These are phyloP conservation scores for Phytophthora sp. DNA, from an alignment of 352 stramenopile genomes.

Conservation along the genomic window DNA sequence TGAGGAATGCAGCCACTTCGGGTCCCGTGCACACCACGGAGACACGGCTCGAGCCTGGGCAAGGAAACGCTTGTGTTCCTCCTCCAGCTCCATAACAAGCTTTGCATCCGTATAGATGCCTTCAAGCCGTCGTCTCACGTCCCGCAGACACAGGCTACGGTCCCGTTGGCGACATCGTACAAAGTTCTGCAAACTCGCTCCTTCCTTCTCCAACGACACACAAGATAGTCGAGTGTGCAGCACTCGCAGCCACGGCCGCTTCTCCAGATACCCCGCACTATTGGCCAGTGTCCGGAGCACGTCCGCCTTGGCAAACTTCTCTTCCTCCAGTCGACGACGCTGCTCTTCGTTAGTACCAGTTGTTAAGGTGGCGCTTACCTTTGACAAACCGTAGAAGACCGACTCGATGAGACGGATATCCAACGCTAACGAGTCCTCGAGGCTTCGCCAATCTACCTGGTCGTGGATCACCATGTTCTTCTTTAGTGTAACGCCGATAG, in stretches of 20 bases:
- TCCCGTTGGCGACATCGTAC: slow-evolving; percentile 59
- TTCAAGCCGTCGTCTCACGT: slow-evolving; percentile 31
- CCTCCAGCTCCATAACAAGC: slow-evolving; percentile 40
- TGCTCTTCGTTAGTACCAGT: neutral
- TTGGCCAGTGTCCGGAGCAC: slow-evolving; percentile 56
- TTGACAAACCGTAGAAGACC: slow-evolving; percentile 52
- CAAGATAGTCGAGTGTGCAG: slow-evolving; percentile 64
- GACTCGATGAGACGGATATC: slow-evolving; percentile 62
- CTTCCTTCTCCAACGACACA: slow-evolving; percentile 64
- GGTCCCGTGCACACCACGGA: slow-evolving; percentile 66
- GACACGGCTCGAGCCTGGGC: slow-evolving; percentile 51
- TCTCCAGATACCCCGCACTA: slow-evolving; percentile 46
- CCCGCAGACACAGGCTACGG: slow-evolving; percentile 43
- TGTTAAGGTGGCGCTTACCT: slow-evolving; percentile 14
- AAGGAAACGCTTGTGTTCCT: slow-evolving; percentile 49
- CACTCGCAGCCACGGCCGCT: slow-evolving; percentile 61
- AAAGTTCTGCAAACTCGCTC: slow-evolving; percentile 49
- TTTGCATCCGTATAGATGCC: slow-evolving; percentile 46
- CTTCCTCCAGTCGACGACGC: slow-evolving; percentile 37
- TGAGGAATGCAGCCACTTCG: slow-evolving; percentile 46
- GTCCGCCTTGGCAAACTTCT: slow-evolving; percentile 63
- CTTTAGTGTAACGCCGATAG: slow-evolving; percentile 19
- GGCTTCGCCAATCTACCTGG: slow-evolving; percentile 60
- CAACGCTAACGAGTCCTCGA: slow-evolving; percentile 47
- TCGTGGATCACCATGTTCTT: slow-evolving; percentile 42